These are phyloP conservation scores for Ensete glaucum DNA, from an alignment of 176 grass and related monocot species.

Conservation along the genomic window DNA sequence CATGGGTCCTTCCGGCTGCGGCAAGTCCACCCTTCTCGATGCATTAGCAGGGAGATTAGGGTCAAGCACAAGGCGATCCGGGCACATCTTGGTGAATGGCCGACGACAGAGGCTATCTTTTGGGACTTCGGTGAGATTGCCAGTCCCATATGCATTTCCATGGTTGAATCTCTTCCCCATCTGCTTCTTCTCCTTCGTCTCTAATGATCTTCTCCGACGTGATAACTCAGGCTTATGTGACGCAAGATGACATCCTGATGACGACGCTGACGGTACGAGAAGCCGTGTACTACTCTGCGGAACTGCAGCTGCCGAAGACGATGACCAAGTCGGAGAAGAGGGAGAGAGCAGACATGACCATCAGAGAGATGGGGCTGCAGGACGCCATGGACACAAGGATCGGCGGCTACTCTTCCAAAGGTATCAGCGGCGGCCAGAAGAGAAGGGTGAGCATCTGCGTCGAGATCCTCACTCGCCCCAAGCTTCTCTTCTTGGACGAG, in stretches of 20 bases:
- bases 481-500: conserved; percentile 87
- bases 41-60: conserved; percentile 69
- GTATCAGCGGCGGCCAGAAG: conserved; percentile 79
- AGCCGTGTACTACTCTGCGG: conserved; percentile 64
- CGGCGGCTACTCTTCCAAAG: conserved; percentile 60
- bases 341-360: conserved; percentile 61
- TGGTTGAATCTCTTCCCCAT: too few species aligned
- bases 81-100: conserved; percentile 74
- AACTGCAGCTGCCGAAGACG: conserved; percentile 55
- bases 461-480: conserved; percentile 71
- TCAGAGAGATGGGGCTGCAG: conserved; percentile 70
- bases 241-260: conserved; percentile 88
- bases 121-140: conserved; percentile 47
- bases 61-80: conserved; percentile 49
- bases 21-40: conserved; percentile 90
- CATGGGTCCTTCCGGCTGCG: conserved; percentile 94
- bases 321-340: conserved; percentile 52
- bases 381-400: conserved; percentile 60
- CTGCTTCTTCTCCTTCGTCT: background rate
- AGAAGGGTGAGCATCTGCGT: conserved; percentile 69
- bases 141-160: too few species aligned
- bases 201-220: background rate
- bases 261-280: conserved; percentile 79
- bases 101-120: conserved; percentile 52
- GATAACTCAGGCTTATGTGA: conserved; percentile 63